Conservation (phyloP, 805 yeast genomes). For the Grigorovia humatica region DNA sequence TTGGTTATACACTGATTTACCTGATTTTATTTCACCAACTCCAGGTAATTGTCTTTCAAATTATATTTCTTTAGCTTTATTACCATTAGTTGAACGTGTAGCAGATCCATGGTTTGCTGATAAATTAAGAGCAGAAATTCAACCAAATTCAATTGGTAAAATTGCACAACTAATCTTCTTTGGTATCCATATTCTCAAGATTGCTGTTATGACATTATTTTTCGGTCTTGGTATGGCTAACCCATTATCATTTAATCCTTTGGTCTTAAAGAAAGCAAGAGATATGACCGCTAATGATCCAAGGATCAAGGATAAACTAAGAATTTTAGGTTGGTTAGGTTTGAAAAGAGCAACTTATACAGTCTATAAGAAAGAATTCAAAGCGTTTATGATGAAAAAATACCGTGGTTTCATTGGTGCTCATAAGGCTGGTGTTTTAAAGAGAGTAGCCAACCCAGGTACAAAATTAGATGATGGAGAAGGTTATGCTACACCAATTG, state of each 20-base stretch:
- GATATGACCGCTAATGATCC: constrained; percentile 19
- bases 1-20: constrained; percentile 91
- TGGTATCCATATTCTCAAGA: constrained; percentile 57
- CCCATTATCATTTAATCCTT: constrained; percentile 47
- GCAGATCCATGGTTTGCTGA: constrained; percentile 36
- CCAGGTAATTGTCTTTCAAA: constrained; percentile 78
- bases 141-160: constrained; percentile 28
- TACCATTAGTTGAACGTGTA: constrained; percentile 15
- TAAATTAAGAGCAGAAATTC: constrained; percentile 41
- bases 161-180: constrained; percentile 59
- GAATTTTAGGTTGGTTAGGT: constrained; percentile 85
- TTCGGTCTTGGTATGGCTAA: constrained; percentile 66
- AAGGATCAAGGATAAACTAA: constrained; percentile 33
- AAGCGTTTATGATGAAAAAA: constrained; percentile 49
- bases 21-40: constrained; percentile 79
- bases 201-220: constrained; percentile 41
- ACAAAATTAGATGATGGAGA: constrained; percentile 61
- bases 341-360: constrained; percentile 58
- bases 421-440: constrained; percentile 58
- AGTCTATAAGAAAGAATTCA: constrained; percentile 59
- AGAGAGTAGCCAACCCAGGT: constrained; percentile 46
- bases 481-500: constrained; percentile 57
- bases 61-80: constrained; percentile 31
- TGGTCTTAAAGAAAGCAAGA: constrained; percentile 22
- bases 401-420: constrained; percentile 72